Evolutionary conservation across 371 early-diverging fungal genomes (phyloP).

Genomic region (Mucor irregularis): DNA sequence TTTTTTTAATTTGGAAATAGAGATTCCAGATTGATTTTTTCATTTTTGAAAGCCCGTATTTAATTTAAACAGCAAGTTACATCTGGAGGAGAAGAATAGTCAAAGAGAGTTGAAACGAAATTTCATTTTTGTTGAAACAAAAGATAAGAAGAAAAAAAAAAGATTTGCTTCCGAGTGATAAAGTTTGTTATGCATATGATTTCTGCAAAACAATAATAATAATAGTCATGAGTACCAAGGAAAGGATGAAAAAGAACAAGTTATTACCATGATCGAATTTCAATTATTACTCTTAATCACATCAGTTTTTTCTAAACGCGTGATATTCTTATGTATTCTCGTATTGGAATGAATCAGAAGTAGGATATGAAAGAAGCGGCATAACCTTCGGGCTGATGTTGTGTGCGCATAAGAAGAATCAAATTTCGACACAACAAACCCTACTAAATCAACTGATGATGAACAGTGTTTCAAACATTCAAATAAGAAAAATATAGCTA

Average conservation of each 20-base stretch:
- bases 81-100: no score
- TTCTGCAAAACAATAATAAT: slow-evolving; percentile 7
- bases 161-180: slow-evolving; percentile 1
- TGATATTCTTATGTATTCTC: no score
- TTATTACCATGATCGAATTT: no score
- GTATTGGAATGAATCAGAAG: no score
- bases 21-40: not conserved
- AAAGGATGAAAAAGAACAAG: not conserved
- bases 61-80: no score
- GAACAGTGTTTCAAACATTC: slow-evolving; percentile 3
- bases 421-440: slow-evolving; percentile 15
- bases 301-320: no score
- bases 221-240: not conserved
- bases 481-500: slow-evolving; percentile 15
- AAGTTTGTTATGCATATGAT: slow-evolving; percentile 5
- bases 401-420: not conserved
- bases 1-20: not conserved
- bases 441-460: slow-evolving; percentile 5
- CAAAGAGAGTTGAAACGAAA: no score
- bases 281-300: no score
- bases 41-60: not conserved
- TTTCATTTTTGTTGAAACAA: not conserved
- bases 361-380: no score
- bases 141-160: not conserved
- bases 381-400: no score